Base-by-base conservation (phyloP, 2,329 filamentous ascomycete species). In the Colletotrichum sp. region DNA sequence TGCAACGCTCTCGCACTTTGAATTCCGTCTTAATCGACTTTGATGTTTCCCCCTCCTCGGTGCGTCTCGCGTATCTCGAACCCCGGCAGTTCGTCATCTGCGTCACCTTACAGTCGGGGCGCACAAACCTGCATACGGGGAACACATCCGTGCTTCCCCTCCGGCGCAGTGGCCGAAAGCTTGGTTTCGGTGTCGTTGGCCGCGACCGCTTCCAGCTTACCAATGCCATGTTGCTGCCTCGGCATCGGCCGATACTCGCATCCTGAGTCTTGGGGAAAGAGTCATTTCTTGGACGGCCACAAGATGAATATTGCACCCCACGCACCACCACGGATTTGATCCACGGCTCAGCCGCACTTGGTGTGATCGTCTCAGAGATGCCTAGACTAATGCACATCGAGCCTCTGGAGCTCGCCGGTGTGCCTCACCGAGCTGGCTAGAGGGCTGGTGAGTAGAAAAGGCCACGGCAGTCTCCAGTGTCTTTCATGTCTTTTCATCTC, bases 311-410 rank as follows among this genome's bases (percentile, higher is more conserved):
- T 34, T 61, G 63, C 43, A 24, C n/a, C 36, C 24, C 55, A 55
- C 30, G n/a, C 26, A 21, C 55, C 28, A 66, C 34, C 21, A 26
- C 59, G 9, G 1, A 30, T 10, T 6, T 30, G 43, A n/a, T 59
- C 68, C 36, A 15, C 71, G 60, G 67, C 74, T 71, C 76, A 74
- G 74, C 76, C 76, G 64, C 74, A 61, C 34, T 61, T 39, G 43
- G 16, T 32, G 15, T 65, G 61, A 61, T 65, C 39, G 18, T 48
- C 72, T 36, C 48, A 18, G 24, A 7, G 12, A 48, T 73, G 73
- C 48, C 70, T 77, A 63, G 75, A 48, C 72, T 66, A 69, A 67
- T 48, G 63, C 64, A 69, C 18, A 18, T 39, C 21, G 59, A 8
- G 18, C 24, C 57, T 30, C 43, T 68, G 36, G 30, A 28, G 67